Base-by-base conservation (phyloP, 305 asterid species). In the Fraxinus dipetala region DNA sequence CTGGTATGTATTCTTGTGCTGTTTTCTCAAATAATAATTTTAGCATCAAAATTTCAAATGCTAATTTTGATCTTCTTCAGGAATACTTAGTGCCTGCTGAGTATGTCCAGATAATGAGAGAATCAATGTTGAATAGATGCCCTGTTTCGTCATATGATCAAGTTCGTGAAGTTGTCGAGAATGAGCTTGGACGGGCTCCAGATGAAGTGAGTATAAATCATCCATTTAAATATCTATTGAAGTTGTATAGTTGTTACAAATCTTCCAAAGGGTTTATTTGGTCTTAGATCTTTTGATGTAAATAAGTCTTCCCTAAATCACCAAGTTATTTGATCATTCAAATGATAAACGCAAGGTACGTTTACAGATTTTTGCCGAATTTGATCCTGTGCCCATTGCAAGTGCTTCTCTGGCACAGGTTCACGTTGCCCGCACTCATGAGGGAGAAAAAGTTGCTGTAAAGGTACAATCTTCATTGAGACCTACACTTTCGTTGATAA, bases 331-430 rank as follows among this genome's bases (percentile, higher is more conserved):
- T 82, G 34, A 70, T 79, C 13, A 45, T 84, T 82, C 84, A 83
- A 59, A 78, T 54, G 36, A 79, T 78, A 83, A 11, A 83, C 69
- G 45, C 78, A 72, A 38, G 74, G 59, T 78, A 84, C 83, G 75
- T 82, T 59, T 51, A 20, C 90, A 96, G 99, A 85, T 94, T 77
- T 96, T 96, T 90, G 90, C 87, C 86, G 97, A 96, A 88, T 96
- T 96, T 87, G 90, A 96, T 91, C 98, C 93, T 35, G 90, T 89
- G 38, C 98, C 99, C n/a, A 88, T 96, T 54, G 99, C 99, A 76
- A 96, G 99, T 89, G 99, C 99, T 89, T 96, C 99, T 79, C 91
- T 96, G 85, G 99, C 99, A 14, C 99, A 96, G 85, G 99, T 94
- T 84, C 99, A 96, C 45, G 63, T 91, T 83, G 98, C 98, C 73